Evolutionary conservation across 768 basidiomycete species (phyloP).

Genomic region (Termitomyces sp.): DNA sequence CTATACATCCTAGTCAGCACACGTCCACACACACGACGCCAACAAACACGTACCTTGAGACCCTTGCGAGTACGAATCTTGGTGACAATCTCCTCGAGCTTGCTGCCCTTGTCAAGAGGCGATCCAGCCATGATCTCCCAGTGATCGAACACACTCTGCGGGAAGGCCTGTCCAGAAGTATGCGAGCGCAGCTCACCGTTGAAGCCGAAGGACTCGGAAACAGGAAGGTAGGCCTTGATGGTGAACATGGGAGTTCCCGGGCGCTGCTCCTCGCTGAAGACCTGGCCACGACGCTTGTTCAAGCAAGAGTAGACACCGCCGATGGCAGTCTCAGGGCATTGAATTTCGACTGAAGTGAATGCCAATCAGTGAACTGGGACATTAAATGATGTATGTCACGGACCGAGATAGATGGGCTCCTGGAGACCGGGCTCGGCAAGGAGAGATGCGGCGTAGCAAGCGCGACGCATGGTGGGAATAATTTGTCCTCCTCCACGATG

Average conservation of each 20-base stretch:
- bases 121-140: slow-evolving; percentile 84
- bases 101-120: slow-evolving; percentile 86
- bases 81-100: slow-evolving; percentile 82
- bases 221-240: slow-evolving; percentile 94
- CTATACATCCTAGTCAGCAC: slow-evolving; percentile 32
- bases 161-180: slow-evolving; percentile 97
- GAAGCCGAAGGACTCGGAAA: slow-evolving; percentile 94
- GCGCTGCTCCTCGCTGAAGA: slow-evolving; percentile 97
- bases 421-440: slow-evolving; percentile 90
- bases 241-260: slow-evolving; percentile 99
- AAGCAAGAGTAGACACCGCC: slow-evolving; percentile 93
- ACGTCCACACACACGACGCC: not conserved
- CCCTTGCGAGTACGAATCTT: slow-evolving; percentile 90
- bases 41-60: slow-evolving; percentile 63
- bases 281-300: slow-evolving; percentile 98
- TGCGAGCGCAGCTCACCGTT: slow-evolving; percentile 91
- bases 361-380: slow-evolving; percentile 9
- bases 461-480: slow-evolving; percentile 96
- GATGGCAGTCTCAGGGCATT: slow-evolving; percentile 95
- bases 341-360: slow-evolving; percentile 76
- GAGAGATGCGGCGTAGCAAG: slow-evolving; percentile 92
- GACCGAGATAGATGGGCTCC: slow-evolving; percentile 94
- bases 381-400: slow-evolving; percentile 13
- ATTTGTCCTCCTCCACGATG: slow-evolving; percentile 99
- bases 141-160: slow-evolving; percentile 91